Percentiles rank a stretch among this genome's conserved stretches.
Evolutionary conservation across 768 basidiomycete genomes (phyloP).

Genomic region (Russula sp.): DNA sequence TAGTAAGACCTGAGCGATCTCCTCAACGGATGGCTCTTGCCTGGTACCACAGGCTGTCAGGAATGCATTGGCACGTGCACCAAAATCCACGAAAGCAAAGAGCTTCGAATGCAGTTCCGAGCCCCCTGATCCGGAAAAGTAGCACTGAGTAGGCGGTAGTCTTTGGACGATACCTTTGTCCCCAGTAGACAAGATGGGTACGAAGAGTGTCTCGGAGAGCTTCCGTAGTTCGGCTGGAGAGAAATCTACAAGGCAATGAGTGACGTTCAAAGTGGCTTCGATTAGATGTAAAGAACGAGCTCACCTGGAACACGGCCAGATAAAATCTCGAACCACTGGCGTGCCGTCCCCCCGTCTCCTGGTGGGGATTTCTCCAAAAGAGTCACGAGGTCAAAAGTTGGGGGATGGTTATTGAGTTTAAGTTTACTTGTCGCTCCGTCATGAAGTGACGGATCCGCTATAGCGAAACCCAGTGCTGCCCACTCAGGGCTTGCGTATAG

Average conservation of each 20-base stretch:
- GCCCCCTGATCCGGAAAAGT: constrained; percentile 46
- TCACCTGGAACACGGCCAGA: constrained; percentile 54
- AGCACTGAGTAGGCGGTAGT: constrained; percentile 60
- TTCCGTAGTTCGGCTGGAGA: constrained; percentile 43
- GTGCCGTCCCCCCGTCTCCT: constrained; percentile 43
- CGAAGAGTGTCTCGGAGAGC: constrained; percentile 54
- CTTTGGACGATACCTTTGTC: constrained; percentile 17
- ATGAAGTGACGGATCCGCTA: constrained; percentile 48
- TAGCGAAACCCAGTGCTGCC: constrained; percentile 67
- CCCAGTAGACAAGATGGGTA: constrained; percentile 46
- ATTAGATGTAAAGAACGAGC: constrained; percentile 20
- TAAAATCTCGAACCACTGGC: constrained; percentile 60
- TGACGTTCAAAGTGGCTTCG: neutral
- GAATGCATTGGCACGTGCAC: constrained; percentile 72
- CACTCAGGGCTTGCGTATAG: constrained; percentile 66
- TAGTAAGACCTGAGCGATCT: constrained; percentile 64
- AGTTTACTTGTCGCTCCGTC: constrained; percentile 54
- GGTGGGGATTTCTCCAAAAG: constrained; percentile 58
- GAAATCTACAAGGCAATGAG: constrained; percentile 42
- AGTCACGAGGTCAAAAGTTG: constrained; percentile 49
- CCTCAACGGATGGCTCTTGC: constrained; percentile 79
- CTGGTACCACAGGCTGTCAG: constrained; percentile 82
- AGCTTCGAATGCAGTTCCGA: constrained; percentile 68
- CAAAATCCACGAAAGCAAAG: constrained; percentile 88
- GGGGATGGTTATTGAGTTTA: constrained; percentile 62